Evolutionary conservation across 106 monocot genomes (phyloP).

Genomic region (Allium fistulosum): DNA sequence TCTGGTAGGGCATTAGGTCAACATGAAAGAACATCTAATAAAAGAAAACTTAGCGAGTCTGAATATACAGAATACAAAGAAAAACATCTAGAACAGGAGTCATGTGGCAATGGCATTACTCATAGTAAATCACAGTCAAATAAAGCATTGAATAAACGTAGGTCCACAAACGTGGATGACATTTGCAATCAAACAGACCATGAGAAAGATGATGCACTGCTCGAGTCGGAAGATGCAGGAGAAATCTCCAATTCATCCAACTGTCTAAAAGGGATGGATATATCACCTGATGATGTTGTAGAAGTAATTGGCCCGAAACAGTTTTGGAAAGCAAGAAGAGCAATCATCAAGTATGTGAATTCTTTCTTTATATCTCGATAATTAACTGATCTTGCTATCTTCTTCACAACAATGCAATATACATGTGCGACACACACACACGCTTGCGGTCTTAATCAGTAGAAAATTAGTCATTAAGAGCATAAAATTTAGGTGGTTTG

Average conservation of each 20-base stretch:
- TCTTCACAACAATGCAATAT: no score
- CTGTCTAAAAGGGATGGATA: conserved; percentile 27
- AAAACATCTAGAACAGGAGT: background rate
- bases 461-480: no score
- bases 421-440: no score
- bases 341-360: conserved; percentile 76
- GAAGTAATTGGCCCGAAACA: conserved; percentile 80
- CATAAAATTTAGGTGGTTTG: no score
- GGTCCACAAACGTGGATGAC: conserved; percentile 7
- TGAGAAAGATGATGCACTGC: conserved; percentile 1
- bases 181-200: conserved; percentile 7
- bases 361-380: no score
- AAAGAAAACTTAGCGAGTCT: conserved; percentile 13
- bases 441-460: no score
- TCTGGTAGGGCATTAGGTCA: background rate
- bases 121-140: conserved; percentile 13
- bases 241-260: conserved; percentile 55
- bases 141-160: conserved; percentile 10
- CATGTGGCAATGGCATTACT: conserved; percentile 4
- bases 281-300: conserved; percentile 88
- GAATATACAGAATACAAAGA: conserved; percentile 3
- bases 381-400: no score
- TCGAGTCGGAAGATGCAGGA: conserved; percentile 21
- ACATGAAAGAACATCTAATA: conserved; percentile 17
- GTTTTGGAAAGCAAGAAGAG: conserved; percentile 93